phyloP scores from a whole-genome alignment of 2,329 filamentous ascomycete genomes.

The Stagonosporopsis chrysanthemi region DNA sequence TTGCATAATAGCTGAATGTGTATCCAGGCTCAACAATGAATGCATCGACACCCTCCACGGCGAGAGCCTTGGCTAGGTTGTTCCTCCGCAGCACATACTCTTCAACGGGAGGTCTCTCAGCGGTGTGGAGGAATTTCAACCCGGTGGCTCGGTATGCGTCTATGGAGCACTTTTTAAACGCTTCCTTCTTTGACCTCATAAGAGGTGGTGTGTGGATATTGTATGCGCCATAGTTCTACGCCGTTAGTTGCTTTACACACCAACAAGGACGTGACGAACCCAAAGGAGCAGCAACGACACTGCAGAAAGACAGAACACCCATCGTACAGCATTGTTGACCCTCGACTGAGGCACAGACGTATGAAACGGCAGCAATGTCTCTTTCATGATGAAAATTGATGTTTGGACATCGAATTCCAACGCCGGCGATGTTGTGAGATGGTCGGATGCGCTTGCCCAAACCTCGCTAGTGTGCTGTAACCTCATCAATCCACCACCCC shows the following conservation, averaged over 20 bases:
- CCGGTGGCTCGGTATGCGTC: constrained; percentile 57
- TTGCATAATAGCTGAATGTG: constrained; percentile 70
- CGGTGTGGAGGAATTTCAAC: constrained; percentile 60
- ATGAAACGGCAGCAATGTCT: constrained; percentile 2
- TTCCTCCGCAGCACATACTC: constrained; percentile 66
- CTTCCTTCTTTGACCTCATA: constrained; percentile 14
- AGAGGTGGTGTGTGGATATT: background rate
- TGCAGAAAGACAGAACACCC: constrained; percentile 9
- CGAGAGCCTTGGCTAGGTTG: constrained; percentile 64
- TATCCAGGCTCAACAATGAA: constrained; percentile 71
- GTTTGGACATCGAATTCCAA: background rate
- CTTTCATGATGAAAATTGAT: constrained; percentile 10
- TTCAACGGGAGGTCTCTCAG: constrained; percentile 55
- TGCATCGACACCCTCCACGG: constrained; percentile 60
- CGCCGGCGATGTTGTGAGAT: constrained; percentile 6
- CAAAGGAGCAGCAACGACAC: constrained; percentile 8
- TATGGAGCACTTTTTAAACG: constrained; percentile 61
- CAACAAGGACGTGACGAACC: constrained; percentile 3
- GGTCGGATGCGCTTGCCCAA: constrained; percentile 10
- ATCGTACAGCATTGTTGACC: background rate
- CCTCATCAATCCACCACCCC: constrained; percentile 12
- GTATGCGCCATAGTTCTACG: constrained; percentile 6
- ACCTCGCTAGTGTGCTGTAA: constrained; percentile 3
- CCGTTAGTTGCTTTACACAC: background rate
- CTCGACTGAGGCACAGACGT: background rate